A percentile compares a stretch with the other conserved stretches of the same genome.
Conservation (phyloP, 345 rosid species). For the Lagerstroemia speciosa region DNA sequence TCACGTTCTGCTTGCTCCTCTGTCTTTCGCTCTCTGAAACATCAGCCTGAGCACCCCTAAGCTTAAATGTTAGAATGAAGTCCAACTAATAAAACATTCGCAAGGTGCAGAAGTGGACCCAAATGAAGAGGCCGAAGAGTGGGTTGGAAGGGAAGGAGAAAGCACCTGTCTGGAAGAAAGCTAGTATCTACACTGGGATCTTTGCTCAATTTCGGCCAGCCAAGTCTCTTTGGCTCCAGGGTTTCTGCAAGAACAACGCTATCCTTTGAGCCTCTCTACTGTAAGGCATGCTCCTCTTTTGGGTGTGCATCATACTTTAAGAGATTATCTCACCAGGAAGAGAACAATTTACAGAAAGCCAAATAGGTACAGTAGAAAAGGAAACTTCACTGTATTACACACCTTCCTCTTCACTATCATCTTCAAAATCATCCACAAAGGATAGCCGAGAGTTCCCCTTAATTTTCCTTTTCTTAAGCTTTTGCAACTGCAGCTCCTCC, state of each 20-base stretch:
- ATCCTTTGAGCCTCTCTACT: no score
- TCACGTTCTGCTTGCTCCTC: constrained; percentile 99
- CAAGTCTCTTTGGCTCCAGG: constrained; percentile 29
- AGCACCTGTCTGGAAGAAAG: constrained; percentile 93
- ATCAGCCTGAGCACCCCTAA: constrained; percentile 72
- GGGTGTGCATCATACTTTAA: no score
- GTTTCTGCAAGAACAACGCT: constrained; percentile 20
- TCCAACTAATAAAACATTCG: constrained; percentile 7
- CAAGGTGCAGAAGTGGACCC: background rate
- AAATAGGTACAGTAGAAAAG: background rate
- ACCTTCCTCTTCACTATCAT: constrained; percentile 74
- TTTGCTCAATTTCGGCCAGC: constrained; percentile 66
- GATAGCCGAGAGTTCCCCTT: constrained; percentile 73
- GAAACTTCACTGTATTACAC: constrained; percentile 33
- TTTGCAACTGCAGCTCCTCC: constrained; percentile 79
- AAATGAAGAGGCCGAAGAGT: constrained; percentile 3
- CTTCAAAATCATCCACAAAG: constrained; percentile 73
- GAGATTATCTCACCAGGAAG: no score
- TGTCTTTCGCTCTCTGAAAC: constrained; percentile 98
- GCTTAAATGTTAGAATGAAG: constrained; percentile 40
- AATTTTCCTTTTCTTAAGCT: constrained; percentile 83
- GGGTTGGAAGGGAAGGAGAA: constrained; percentile 11
- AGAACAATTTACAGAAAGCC: constrained; percentile 10
- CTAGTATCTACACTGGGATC: constrained; percentile 97
- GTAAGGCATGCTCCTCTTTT: background rate